Conservation (phyloP, 2,329 filamentous ascomycete genomes). For the Aspergillus uvarum region DNA sequence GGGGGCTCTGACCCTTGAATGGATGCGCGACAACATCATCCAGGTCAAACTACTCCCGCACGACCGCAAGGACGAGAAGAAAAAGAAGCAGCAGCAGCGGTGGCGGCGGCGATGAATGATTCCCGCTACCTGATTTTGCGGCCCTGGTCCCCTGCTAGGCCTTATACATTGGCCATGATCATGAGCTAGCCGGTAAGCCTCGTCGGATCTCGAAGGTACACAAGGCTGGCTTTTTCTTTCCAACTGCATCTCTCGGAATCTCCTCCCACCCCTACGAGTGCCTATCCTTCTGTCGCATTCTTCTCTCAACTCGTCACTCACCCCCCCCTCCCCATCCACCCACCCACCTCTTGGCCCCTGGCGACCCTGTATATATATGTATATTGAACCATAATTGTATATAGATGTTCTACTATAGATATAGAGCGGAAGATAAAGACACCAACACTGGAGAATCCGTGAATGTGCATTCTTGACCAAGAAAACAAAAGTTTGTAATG, state of each 20-base stretch:
- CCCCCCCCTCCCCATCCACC: too few relatives aligned
- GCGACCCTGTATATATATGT: not conserved
- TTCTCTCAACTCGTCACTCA: not conserved
- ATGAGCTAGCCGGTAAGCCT: too few relatives aligned
- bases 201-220: not conserved
- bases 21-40: not conserved
- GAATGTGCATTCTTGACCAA: too few relatives aligned
- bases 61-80: not conserved
- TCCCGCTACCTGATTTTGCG: too few relatives aligned
- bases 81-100: not conserved
- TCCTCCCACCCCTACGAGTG: not conserved
- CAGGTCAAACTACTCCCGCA: not conserved
- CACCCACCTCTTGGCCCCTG: not conserved
- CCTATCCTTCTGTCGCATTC: not conserved
- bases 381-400: not conserved
- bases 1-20: not conserved
- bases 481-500: too few relatives aligned
- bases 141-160: too few relatives aligned
- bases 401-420: not conserved
- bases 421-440: not conserved
- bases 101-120: too few relatives aligned
- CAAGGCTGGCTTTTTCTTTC: not conserved
- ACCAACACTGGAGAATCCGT: not conserved
- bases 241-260: not conserved
- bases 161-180: too few relatives aligned